Evolutionary conservation across 768 basidiomycete genomes (phyloP), one percentile per base, ranked within the genome.

Genomic region (Panellus pusillus): DNA sequence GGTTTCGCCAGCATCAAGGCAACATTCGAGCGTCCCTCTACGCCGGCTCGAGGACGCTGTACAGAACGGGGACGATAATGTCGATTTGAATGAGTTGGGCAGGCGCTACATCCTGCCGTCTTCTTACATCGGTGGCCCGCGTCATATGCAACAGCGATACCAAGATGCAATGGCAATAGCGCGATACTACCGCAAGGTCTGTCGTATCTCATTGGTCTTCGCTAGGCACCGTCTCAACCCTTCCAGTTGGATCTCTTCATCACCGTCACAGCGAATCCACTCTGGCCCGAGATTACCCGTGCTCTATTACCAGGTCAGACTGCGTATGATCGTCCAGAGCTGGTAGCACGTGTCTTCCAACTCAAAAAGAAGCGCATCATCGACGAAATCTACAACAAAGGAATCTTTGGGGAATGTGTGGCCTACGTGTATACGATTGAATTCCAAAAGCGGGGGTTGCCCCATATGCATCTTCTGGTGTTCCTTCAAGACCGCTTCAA

Each of bases 361-460:
- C 38, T 53, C 13, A 53, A 53, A 19, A 53, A 53, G 28, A 28
- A 53, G 17, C 44, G 44, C 6, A 46, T 47, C 28, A 47, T 53
- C 20, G 20, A 28, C 3, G 52, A 53, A 37, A 53, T 53, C 29
- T 53, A 46, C 18, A 46, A 53, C 24, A 45, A 46, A 5, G 52
- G 52, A 2, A 18, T 47, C 8, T 46, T 53, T 13, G 52, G 52
- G 9, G 35, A 38, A 0, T 14, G 15, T 8, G 52, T 53, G 12
- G 52, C 52, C 7, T 65, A 66, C 27, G 66, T 75, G 0, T 73
- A 75, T 44, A 71, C 70, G 12, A 75, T 79, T 41, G 73, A 79
- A 46, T 78, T 75, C 50, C 75, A 78, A 54, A 78, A 77, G 56
- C 59, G 71, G 2, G 75, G 77, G 0, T 69, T 78, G 2, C 75